Base-by-base conservation (phyloP, 345 rosid species). In the Heritiera fomes region DNA sequence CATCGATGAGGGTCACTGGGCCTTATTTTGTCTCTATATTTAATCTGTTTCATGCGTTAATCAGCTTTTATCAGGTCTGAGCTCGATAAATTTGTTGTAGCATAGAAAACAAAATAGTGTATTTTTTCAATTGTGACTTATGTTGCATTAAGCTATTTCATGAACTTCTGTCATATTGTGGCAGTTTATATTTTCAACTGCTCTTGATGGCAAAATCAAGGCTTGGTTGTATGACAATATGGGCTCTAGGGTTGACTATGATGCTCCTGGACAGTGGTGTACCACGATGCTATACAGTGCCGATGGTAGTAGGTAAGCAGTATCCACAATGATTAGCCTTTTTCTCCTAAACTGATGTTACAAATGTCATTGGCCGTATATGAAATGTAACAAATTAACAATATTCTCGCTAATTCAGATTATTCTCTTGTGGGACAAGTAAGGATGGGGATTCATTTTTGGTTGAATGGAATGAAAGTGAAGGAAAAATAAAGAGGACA, bases 151-250 rank as follows among this genome's bases (percentile, higher is more conserved):
- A 28, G 62, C 40, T 59, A 20, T 52, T 50, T 17, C 55, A 8
- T 58, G 40, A 58, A 64, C 45, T 59, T 6, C 62, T 63, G 8
- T 47, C 30, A 13, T 32, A 28, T 55, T 60, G 18, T 63, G 81
- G 82, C 91, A 93, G 98, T 94, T 94, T 76, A 86, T 94, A 76
- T 92, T 94, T 82, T 95, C 98, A 78, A 95, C 98, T 43, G 90
- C 98, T 56, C 55, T 84, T 5, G 95, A 95, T 87, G 98, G 98
- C 38, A 95, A 90, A 84, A 93, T 95, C 75, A 95, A 95, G 88
- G 98, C 98, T 41, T 93, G 98, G 98, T 85, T 91, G 60, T 91
- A 95, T 85, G 98, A 91, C 78, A 82, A 86, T 55, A 46, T 79
- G 81, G 98, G 98, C 52, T 91, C 98, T 46, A 86, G 97, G 80